Percentiles rank a stretch among this genome's conserved stretches.
These are phyloP conservation scores for Gracilaria gracilis DNA, from an alignment of 23 red algal genomes.

Conservation along the genomic window DNA sequence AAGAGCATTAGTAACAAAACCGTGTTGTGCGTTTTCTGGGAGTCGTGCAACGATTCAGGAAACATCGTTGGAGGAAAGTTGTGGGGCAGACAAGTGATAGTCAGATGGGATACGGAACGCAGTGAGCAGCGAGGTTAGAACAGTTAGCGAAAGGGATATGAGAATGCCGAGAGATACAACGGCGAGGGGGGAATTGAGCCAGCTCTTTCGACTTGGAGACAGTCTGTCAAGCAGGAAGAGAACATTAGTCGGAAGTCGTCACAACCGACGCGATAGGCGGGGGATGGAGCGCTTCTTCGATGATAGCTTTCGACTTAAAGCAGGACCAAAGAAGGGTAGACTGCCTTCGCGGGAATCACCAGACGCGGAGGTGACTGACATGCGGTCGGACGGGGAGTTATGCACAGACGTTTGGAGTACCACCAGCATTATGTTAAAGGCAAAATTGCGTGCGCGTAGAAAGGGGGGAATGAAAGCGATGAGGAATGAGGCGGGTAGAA, in stretches of 20 bases:
- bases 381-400: constrained; percentile 10
- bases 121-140: neutral
- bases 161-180: constrained; percentile 26
- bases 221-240: neutral
- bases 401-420: neutral
- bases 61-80: neutral
- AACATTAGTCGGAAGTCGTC: constrained; percentile 22
- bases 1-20: constrained; percentile 10
- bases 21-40: neutral
- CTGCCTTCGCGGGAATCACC: neutral
- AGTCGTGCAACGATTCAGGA: neutral
- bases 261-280: neutral
- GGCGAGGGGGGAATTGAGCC: neutral
- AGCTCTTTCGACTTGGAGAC: neutral
- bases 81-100: neutral
- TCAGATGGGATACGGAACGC: neutral
- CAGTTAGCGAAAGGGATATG: constrained; percentile 32
- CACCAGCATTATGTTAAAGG: neutral
- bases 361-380: neutral
- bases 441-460: neutral
- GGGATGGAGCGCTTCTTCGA: neutral
- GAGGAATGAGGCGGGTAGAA: neutral
- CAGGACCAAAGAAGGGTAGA: neutral
- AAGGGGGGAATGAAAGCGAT: neutral
- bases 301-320: neutral